Evolutionary conservation across 1,284 basidiomycete genomes (phyloP).

Genomic region (Papiliotrema terrestris): DNA sequence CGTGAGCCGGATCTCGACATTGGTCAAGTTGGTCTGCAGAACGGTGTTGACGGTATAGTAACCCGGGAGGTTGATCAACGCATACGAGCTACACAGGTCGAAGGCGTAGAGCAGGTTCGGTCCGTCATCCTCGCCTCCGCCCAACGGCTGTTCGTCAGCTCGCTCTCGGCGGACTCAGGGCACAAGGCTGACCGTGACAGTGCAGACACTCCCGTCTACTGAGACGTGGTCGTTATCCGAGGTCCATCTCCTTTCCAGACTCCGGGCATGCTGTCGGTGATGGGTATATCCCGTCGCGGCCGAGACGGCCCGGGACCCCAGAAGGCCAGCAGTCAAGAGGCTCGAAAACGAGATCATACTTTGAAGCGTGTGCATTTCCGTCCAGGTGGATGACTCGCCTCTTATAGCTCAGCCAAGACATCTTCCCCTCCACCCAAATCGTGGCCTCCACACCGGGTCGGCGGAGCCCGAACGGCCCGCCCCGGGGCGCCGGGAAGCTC

Average conservation of each 20-base stretch:
- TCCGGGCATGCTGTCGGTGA: background rate
- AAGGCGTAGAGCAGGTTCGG: constrained; percentile 28
- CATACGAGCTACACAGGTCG: constrained; percentile 20
- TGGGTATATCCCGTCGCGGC: constrained; percentile 19
- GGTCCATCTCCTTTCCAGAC: constrained; percentile 2
- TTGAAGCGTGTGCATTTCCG: background rate
- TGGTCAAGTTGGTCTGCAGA: constrained; percentile 48
- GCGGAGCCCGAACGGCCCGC: background rate
- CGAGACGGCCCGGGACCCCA: too few relatives aligned
- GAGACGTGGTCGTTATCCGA: constrained; percentile 19
- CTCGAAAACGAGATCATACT: background rate
- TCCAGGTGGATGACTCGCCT: background rate
- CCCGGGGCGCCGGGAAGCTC: too few relatives aligned
- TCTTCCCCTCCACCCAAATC: background rate
- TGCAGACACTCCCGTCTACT: constrained; percentile 19
- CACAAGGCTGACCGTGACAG: constrained; percentile 19
- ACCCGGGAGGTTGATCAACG: constrained; percentile 27
- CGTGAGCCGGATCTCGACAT: constrained; percentile 51
- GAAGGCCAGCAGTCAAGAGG: background rate
- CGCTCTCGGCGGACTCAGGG: background rate
- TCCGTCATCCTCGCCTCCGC: constrained; percentile 27
- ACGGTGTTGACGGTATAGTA: constrained; percentile 50
- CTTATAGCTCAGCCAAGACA: background rate
- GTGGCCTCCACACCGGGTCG: too few relatives aligned
- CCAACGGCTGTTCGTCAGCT: constrained; percentile 15